Evolutionary conservation across 106 monocot genomes (phyloP), one percentile per base, ranked within the genome.

Genomic region (Dendrobium officinale): DNA sequence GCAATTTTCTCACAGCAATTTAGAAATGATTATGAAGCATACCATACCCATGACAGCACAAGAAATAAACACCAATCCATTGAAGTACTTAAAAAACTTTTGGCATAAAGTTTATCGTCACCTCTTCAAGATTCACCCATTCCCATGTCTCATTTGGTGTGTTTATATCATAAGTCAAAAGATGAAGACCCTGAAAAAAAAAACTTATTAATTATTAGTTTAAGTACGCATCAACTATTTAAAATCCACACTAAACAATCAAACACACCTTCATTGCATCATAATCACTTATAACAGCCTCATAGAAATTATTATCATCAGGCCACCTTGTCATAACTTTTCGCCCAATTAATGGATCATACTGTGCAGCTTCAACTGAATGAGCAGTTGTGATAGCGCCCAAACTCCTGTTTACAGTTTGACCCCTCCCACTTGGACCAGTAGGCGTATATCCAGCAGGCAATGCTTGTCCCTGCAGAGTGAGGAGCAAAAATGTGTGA

Each of bases 321-420:
- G 98, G 98, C 98, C 98, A 98, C 78, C 95, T 91, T 11, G 91
- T 98, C 86, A 81, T 76, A 13, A 98, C 92, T 85, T 95, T 98
- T 40, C 92, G 88, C 26, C 95, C 95, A 82, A 98, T 81, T 51
- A 98, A 85, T 42, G 85, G 88, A 84, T 92, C 86, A 84, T 82
- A 84, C 29, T 79, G 73, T 31, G 83, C 44, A 58, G 72, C 80
- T 79, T 92, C 87, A 79, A 42, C 78, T 59, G 82, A 66, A 70
- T 83, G 84, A 20, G 70, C 40, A 41, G 77, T 44, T 67, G 77
- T 55, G 72, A 81, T 80, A 24, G 82, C 84, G 78, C 73, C 83
- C n/a, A 68, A 66, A 78, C 72, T 82, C 72, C 78, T 79, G 73
- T 81, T 89, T 75, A 77, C 68, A 82, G 41, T 56, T 80, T 78